These are phyloP conservation scores for Echeveria elegans DNA, from an alignment of 164 flowering plant species.

Conservation along the genomic window DNA sequence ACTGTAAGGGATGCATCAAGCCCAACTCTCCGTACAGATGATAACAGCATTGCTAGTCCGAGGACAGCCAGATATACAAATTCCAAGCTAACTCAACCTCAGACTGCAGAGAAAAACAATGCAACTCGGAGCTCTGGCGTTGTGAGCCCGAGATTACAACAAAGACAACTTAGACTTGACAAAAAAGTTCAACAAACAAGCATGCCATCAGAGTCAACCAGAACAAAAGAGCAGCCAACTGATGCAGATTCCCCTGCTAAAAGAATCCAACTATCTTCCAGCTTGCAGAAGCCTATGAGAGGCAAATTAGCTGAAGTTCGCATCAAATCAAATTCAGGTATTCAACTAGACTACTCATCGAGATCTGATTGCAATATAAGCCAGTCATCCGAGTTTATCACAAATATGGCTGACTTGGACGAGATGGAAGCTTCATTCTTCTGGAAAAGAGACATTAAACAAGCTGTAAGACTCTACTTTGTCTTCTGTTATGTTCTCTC, in stretches of 20 bases:
- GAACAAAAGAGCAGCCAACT: slow-evolving; percentile 14
- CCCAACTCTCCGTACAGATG: slow-evolving; percentile 7
- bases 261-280: slow-evolving; percentile 14
- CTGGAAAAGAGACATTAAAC: slow-evolving; percentile 14
- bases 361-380: slow-evolving; percentile 35
- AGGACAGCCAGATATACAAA: slow-evolving; percentile 15
- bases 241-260: slow-evolving; percentile 20
- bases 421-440: slow-evolving; percentile 11
- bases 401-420: slow-evolving; percentile 17
- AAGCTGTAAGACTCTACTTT: slow-evolving; percentile 12
- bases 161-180: slow-evolving; percentile 21
- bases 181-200: slow-evolving; percentile 17
- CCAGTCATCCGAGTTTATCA: slow-evolving; percentile 20
- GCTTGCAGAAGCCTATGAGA: slow-evolving; percentile 16
- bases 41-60: slow-evolving; percentile 10
- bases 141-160: slow-evolving; percentile 24
- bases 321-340: slow-evolving; percentile 16
- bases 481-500: background rate
- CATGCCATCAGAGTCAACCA: slow-evolving; percentile 22
- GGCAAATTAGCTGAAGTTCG: slow-evolving; percentile 18
- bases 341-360: slow-evolving; percentile 22
- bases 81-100: slow-evolving; percentile 13
- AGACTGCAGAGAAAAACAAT: slow-evolving; percentile 11
- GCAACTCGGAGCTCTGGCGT: slow-evolving; percentile 18
- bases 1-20: slow-evolving; percentile 17